Base-by-base conservation (phyloP, 2,329 filamentous ascomycete genomes). In the Phaeomoniella chlamydospora region DNA sequence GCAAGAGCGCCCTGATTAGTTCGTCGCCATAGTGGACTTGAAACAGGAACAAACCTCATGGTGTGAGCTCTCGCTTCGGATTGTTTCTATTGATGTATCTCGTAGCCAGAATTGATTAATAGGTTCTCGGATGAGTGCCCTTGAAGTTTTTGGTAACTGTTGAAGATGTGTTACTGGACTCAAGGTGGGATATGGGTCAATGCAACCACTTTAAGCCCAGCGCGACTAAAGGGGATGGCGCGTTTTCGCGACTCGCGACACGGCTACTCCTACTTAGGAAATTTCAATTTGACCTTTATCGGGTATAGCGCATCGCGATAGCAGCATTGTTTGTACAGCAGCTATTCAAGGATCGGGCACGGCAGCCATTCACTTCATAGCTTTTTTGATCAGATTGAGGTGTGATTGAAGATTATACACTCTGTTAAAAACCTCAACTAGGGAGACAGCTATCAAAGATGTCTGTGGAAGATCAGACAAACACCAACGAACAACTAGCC, bases 231-330 rank as follows among this genome's bases (percentile, higher is more conserved):
- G 15, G 42, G 42, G 39, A 37, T n/a, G 22, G 22, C 22, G 22
- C n/a, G 22, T n/a, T n/a, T n/a, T 36, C 30, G 30, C 38, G 31
- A 41, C 41, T 37, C 38, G 32, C 15, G 31, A 26, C n/a, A 9
- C 9, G 10, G 16, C 15, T 15, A 14, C 17, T 18, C 5, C 10
- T 34, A 18, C 16, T 26, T 26, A 15, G 15, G 14, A 30, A 32
- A 17, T 49, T 45, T 46, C 52, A 56, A 57, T 59, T 59, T 51
- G 55, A 36, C 39, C 49, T 44, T 19, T 32, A 45, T 50, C 38
- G 18, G 50, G 53, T 47, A 44, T 44, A 13, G 22, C 33, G 11
- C 15, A 16, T 35, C 22, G 13, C 9, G n/a, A 10, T 18, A 31
- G 29, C n/a, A n/a, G n/a, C n/a, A n/a, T n/a, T 26, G 22, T n/a